Evolutionary conservation across 2,329 filamentous ascomycete genomes (phyloP).

Genomic region (Pestalotiopsis sp.): DNA sequence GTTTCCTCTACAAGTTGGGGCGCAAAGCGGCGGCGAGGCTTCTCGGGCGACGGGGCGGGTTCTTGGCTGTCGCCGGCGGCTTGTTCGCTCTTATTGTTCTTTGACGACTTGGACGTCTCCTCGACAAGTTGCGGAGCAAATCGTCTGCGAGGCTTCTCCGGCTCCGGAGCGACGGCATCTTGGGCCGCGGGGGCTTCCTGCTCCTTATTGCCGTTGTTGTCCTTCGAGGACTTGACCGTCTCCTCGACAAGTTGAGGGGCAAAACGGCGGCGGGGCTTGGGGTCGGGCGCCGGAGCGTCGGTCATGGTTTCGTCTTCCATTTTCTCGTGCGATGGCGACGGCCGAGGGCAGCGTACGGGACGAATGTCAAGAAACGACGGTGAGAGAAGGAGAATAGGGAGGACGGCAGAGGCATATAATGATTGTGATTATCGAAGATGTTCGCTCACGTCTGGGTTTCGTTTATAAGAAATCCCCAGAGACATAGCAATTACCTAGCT

Average conservation of each 20-base stretch:
- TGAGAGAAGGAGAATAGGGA: background rate
- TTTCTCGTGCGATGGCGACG: constrained; percentile 12
- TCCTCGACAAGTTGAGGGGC: constrained; percentile 36
- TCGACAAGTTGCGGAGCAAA: constrained; percentile 36
- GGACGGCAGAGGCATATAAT: background rate
- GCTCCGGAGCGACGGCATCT: background rate
- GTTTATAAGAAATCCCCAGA: background rate
- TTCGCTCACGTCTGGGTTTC: background rate
- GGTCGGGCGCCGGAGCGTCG: constrained; percentile 19
- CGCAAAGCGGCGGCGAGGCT: constrained; percentile 33
- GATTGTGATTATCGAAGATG: background rate
- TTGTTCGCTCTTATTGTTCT: background rate
- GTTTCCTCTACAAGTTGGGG: constrained; percentile 37
- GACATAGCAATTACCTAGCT: constrained; percentile 7
- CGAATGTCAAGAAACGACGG: background rate
- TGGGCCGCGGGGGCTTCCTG: background rate
- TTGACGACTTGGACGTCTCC: constrained; percentile 31
- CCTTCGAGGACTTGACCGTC: constrained; percentile 28
- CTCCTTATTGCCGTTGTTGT: background rate
- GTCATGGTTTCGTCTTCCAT: constrained; percentile 31
- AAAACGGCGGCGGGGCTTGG: constrained; percentile 24
- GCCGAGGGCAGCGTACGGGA: background rate
- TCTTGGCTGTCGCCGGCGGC: constrained; percentile 17
- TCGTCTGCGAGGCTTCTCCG: constrained; percentile 30
- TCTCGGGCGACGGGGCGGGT: constrained; percentile 15